These are phyloP conservation scores for Auriscalpium orientale DNA, from an alignment of 768 basidiomycete species.

Conservation along the genomic window DNA sequence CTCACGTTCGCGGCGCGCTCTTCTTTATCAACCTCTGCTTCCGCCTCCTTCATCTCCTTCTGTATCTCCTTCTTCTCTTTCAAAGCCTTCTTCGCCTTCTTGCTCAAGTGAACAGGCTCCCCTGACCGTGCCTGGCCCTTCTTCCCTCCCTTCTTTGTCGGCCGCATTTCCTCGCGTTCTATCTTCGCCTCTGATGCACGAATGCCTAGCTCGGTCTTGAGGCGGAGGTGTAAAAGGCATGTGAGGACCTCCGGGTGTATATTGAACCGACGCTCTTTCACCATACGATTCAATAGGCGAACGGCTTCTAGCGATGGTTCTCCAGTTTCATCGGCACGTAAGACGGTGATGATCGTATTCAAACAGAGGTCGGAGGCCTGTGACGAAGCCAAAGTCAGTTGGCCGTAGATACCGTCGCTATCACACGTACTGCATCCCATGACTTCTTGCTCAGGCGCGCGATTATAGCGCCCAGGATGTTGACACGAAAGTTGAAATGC, in stretches of 20 bases:
- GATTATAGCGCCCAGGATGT: constrained; percentile 85
- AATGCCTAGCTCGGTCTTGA: constrained; percentile 79
- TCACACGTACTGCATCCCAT: constrained; percentile 73
- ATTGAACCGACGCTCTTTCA: constrained; percentile 87
- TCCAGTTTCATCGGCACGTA: constrained; percentile 77
- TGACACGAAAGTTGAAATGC: constrained; percentile 95
- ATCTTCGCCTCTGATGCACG: constrained; percentile 66
- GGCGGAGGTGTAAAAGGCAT: constrained; percentile 76
- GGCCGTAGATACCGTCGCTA: neutral
- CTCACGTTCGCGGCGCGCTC: constrained; percentile 77
- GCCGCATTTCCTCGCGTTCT: constrained; percentile 39
- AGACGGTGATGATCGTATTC: constrained; percentile 71
- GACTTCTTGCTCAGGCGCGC: constrained; percentile 74
- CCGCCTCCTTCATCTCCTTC: constrained; percentile 89
- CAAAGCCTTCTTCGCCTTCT: constrained; percentile 78
- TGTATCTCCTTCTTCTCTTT: constrained; percentile 89
- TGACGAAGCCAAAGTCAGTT: constrained; percentile 10
- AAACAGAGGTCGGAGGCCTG: constrained; percentile 86
- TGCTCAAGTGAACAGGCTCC: constrained; percentile 75
- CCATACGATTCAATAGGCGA: constrained; percentile 88
- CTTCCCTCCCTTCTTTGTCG: constrained; percentile 36
- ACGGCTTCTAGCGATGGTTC: constrained; percentile 80
- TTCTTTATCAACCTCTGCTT: constrained; percentile 88
- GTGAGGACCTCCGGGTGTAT: constrained; percentile 85
- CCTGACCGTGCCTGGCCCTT: constrained; percentile 21